Evolutionary conservation across 2,329 filamentous ascomycete genomes (phyloP).

Genomic region (Pseudopithomyces maydicus): DNA sequence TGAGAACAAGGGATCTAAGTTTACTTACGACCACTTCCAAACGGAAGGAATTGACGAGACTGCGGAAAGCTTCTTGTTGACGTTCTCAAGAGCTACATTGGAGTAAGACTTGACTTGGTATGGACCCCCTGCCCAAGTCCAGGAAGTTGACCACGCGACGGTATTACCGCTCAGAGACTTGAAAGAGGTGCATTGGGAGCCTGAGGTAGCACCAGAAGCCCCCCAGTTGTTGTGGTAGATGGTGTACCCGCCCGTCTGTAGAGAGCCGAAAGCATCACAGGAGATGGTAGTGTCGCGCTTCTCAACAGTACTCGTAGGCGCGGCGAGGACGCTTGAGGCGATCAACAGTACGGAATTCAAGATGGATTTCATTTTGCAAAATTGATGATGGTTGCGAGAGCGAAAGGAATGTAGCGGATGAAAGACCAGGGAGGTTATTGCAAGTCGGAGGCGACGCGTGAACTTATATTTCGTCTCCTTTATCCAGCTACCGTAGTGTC

Average conservation of each 20-base stretch:
- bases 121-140: slow-evolving; percentile 48
- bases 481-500: neutral
- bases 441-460: neutral
- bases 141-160: slow-evolving; percentile 52
- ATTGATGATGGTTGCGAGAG: neutral
- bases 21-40: slow-evolving; percentile 35
- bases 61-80: slow-evolving; percentile 36
- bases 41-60: slow-evolving; percentile 51
- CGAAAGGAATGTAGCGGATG: neutral
- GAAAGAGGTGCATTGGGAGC: slow-evolving; percentile 54
- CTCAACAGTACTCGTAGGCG: neutral
- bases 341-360: neutral
- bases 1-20: no score
- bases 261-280: neutral
- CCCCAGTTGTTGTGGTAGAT: slow-evolving; percentile 50
- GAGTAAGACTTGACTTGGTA: slow-evolving; percentile 51
- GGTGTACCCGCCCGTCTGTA: slow-evolving; percentile 1
- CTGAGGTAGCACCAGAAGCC: slow-evolving; percentile 44
- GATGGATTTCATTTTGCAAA: neutral
- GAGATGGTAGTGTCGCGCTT: slow-evolving; percentile 7
- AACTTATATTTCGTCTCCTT: neutral
- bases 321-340: slow-evolving; percentile 4
- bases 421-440: neutral
- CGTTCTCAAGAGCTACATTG: slow-evolving; percentile 47
- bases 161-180: slow-evolving; percentile 43